phyloP scores from a whole-genome alignment of 352 stramenopile genomes.

The Lagenidium sp. region DNA sequence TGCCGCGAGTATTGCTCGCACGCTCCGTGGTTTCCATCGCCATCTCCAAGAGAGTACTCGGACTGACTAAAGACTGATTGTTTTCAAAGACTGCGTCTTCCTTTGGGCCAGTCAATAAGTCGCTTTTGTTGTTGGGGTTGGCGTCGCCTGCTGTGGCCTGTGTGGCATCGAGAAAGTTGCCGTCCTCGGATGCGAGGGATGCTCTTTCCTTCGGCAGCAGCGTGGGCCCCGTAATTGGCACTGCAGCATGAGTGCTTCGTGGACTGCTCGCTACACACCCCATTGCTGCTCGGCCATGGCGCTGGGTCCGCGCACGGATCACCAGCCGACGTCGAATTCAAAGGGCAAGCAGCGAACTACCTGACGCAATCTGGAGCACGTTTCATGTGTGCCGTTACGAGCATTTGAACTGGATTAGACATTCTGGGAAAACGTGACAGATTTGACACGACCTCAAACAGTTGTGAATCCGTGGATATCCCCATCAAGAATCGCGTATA shows the following conservation, averaged over 20 bases:
- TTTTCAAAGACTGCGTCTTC: background rate
- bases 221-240: background rate
- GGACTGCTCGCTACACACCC: slow-evolving; percentile 9
- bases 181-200: background rate
- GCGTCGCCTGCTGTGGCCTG: no score
- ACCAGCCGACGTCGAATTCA: no score
- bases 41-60: slow-evolving; percentile 8
- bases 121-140: background rate
- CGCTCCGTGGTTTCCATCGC: slow-evolving; percentile 9
- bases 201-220: background rate
- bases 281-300: background rate
- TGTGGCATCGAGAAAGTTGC: no score
- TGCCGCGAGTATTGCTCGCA: background rate
- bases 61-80: background rate
- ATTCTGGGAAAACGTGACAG: no score
- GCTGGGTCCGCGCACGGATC: background rate
- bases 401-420: no score
- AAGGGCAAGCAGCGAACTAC: no score
- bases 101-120: background rate
- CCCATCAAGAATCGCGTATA: slow-evolving; percentile 52
- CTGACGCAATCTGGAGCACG: no score
- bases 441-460: no score
- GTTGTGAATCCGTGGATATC: slow-evolving; percentile 66
- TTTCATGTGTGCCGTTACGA: no score
- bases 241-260: background rate